Percentiles rank a stretch among this genome's conserved stretches.
Conservation (phyloP, 371 early-diverging fungal genomes). For the Blakeslea trispora region DNA sequence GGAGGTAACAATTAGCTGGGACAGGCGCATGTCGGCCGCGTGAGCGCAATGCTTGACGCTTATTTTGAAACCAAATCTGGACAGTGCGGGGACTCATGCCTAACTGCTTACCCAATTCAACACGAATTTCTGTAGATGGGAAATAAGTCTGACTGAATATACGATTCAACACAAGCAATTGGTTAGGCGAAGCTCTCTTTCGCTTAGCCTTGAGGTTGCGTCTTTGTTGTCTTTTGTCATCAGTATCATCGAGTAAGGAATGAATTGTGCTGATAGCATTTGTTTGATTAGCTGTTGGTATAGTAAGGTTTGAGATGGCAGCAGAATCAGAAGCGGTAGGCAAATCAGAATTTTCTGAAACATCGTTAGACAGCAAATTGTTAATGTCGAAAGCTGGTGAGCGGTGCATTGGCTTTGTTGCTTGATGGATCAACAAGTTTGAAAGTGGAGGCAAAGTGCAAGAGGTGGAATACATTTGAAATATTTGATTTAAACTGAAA, state of each 20-base stretch:
- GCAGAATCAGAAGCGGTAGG: constrained; percentile 4
- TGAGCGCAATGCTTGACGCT: constrained; percentile 67
- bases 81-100: constrained; percentile 84
- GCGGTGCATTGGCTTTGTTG: constrained; percentile 5
- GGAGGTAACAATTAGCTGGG: constrained; percentile 49
- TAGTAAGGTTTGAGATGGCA: background rate
- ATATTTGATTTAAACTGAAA: background rate
- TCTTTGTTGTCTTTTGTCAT: constrained; percentile 3
- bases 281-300: background rate
- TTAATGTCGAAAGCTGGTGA: constrained; percentile 22
- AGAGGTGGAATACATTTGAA: constrained; percentile 23
- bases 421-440: constrained; percentile 23
- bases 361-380: constrained; percentile 11
- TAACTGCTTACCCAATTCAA: constrained; percentile 80
- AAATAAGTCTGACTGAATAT: constrained; percentile 59
- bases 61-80: constrained; percentile 97
- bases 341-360: too few species aligned
- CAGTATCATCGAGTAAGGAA: background rate
- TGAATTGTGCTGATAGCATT: background rate
- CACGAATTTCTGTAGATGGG: constrained; percentile 76
- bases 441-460: constrained; percentile 45
- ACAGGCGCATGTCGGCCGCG: constrained; percentile 47
- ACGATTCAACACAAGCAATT: constrained; percentile 53
- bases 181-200: constrained; percentile 50
- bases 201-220: constrained; percentile 46